Evolutionary conservation across 2,329 filamentous ascomycete genomes (phyloP).

Genomic region (Colletotrichum lini): DNA sequence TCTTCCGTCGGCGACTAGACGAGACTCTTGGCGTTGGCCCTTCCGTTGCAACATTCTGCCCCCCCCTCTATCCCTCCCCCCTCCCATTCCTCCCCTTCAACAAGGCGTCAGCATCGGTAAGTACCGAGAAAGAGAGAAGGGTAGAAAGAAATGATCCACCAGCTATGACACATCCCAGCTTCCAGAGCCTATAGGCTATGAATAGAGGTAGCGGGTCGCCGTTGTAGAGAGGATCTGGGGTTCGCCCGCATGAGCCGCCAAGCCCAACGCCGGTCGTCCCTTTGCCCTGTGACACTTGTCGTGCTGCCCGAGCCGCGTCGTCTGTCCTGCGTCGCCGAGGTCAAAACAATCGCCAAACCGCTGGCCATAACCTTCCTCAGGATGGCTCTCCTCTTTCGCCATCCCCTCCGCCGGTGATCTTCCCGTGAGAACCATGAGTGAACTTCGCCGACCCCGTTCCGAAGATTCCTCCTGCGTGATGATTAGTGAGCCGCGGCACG

Average conservation of each 20-base stretch:
- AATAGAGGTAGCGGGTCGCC: background rate
- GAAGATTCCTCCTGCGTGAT: background rate
- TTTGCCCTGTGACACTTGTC: background rate
- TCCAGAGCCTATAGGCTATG: background rate
- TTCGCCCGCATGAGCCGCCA: conserved; percentile 1
- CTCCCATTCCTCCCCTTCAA: no score
- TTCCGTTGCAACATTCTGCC: background rate
- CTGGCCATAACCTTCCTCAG: background rate
- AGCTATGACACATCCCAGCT: no score
- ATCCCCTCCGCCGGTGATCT: background rate
- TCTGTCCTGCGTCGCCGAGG: background rate
- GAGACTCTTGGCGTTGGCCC: conserved; percentile 4
- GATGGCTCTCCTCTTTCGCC: background rate
- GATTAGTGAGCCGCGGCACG: background rate
- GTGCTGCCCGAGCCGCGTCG: no score
- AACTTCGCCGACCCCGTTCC: background rate
- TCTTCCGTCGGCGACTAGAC: background rate
- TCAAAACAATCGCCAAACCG: background rate
- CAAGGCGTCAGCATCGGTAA: background rate
- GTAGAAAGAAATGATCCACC: no score
- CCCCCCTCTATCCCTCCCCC: no score
- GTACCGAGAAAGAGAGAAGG: background rate
- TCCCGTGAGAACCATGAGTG: background rate
- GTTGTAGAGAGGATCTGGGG: background rate
- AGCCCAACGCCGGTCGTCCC: background rate